phyloP scores from a whole-genome alignment of 2,329 filamentous ascomycete species.

The Diaporthe batatas region DNA sequence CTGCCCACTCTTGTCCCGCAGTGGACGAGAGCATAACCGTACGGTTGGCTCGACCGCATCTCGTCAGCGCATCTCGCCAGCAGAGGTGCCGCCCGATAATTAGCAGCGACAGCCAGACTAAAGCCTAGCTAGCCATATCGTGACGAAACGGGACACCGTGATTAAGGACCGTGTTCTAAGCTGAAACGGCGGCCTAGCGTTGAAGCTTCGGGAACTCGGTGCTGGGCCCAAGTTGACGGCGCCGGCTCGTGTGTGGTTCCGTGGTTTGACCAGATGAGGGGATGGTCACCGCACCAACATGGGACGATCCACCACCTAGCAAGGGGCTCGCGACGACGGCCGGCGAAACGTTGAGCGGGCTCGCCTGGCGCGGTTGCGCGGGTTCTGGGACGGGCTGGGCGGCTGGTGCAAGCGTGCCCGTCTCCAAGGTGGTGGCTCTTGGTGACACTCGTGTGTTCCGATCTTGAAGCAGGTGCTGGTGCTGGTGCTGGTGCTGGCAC shows the following conservation, averaged over 20 bases:
- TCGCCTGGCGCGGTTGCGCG: slow-evolving; percentile 23
- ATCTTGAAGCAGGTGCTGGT: not conserved
- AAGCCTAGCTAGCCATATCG: not conserved
- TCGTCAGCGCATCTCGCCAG: not conserved
- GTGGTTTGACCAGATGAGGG: slow-evolving; percentile 5
- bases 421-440: not conserved
- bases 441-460: not conserved
- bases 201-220: slow-evolving; percentile 31
- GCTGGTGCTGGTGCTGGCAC: not conserved
- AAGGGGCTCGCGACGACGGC: slow-evolving; percentile 12
- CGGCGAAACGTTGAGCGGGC: slow-evolving; percentile 16
- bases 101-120: not conserved
- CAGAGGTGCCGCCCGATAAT: not conserved
- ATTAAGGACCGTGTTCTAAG: slow-evolving; percentile 23
- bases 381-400: slow-evolving; percentile 38
- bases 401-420: not conserved
- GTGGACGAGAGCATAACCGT: too few species aligned
- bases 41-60: not conserved
- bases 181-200: slow-evolving; percentile 23
- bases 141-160: slow-evolving; percentile 5
- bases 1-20: not conserved
- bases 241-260: slow-evolving; percentile 20
- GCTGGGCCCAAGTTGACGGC: not conserved
- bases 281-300: slow-evolving; percentile 3
- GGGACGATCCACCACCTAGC: slow-evolving; percentile 28